Conservation (phyloP, 306 rosid species). For the Oxytropis ochrocephala region DNA sequence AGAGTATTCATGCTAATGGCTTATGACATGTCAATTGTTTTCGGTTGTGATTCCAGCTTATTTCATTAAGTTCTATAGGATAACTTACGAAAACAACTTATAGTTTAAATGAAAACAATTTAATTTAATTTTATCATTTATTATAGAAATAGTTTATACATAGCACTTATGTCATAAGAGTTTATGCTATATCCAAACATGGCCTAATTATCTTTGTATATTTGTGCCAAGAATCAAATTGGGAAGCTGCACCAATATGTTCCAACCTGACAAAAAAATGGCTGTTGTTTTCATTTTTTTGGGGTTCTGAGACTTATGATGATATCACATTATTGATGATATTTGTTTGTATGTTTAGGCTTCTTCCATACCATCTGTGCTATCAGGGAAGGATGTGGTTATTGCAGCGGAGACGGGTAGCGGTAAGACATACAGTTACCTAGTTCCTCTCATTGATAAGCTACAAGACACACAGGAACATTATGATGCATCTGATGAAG, state of each 20-base stretch:
- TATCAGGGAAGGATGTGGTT: conserved; percentile 73
- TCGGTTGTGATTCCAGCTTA: no score
- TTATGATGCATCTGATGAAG: conserved; percentile 32
- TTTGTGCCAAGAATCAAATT: not conserved
- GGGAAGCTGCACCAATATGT: not conserved
- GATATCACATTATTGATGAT: not conserved
- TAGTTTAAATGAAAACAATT: no score
- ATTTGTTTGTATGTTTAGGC: conserved; percentile 49
- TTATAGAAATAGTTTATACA: no score
- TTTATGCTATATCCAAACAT: no score
- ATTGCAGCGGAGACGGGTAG: conserved; percentile 98
- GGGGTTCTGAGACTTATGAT: not conserved
- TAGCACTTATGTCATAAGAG: no score
- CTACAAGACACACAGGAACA: conserved; percentile 32
- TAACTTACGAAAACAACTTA: no score
- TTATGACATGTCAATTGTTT: no score
- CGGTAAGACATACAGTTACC: conserved; percentile 86
- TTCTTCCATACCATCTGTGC: conserved; percentile 73
- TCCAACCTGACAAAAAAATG: not conserved
- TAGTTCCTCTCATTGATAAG: conserved; percentile 66
- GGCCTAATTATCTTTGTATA: not conserved
- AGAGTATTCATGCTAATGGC: no score
- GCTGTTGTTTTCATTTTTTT: not conserved
- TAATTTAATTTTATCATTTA: no score
- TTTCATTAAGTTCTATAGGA: no score